These are phyloP conservation scores for Cunninghamia lanceolata DNA, from an alignment of 75 land plant species.

Conservation along the genomic window DNA sequence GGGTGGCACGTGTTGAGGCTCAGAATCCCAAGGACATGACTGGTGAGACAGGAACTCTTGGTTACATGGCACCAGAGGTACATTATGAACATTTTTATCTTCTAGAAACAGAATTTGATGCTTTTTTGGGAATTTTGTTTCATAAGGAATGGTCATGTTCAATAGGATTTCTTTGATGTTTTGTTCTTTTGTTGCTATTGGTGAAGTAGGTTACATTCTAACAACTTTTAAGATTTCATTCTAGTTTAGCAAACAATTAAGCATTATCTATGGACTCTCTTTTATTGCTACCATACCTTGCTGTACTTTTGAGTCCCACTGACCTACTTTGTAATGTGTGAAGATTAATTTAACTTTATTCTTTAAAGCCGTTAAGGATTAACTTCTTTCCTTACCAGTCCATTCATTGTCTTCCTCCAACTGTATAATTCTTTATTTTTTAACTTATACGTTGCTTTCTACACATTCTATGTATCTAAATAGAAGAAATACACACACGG, in stretches of 20 bases:
- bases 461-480: not conserved
- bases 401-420: not conserved
- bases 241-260: not conserved
- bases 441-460: not conserved
- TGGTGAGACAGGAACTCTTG: conserved; percentile 92
- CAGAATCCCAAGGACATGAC: conserved; percentile 94
- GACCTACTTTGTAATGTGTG: not conserved
- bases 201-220: not conserved
- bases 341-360: not conserved
- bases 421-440: not conserved
- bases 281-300: not conserved
- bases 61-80: conserved; percentile 99
- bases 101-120: not conserved
- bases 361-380: not conserved
- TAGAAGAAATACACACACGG: not conserved
- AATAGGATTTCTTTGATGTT: not conserved
- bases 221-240: not conserved
- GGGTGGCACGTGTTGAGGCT: conserved; percentile 93
- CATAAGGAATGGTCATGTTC: not conserved
- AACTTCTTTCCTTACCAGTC: not conserved
- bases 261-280: not conserved
- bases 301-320: not conserved
- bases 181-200: not conserved
- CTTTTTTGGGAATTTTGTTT: not conserved
- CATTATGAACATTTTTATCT: not conserved